Base-by-base conservation (phyloP, 2,329 filamentous ascomycete genomes). In the Curvularia spicifera region DNA sequence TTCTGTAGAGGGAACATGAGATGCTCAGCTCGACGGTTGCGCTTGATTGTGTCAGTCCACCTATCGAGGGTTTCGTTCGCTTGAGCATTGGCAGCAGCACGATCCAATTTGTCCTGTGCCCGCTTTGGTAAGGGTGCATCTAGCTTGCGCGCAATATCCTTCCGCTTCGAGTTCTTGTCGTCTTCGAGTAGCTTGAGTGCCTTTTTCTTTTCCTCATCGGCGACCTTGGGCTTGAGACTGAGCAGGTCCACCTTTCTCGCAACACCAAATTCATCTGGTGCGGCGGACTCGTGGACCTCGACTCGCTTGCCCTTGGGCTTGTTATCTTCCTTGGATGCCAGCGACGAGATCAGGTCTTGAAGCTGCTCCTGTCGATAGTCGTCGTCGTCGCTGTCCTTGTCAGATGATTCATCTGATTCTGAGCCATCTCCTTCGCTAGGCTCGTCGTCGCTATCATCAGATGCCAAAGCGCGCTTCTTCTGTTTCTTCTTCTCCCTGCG, bases 1-100 rank as follows among this genome's bases (percentile, higher is more conserved):
- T 92, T 89, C 2, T 89, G 85, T 0, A 98, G 83, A 5, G 95
- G 95, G 71, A 99, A 99, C 20, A 89, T 83, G 12, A 99, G 82
- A 75, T 97, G 92, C 63, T 98, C 95, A 1, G 94, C 93, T 67
- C 92, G 86, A 59, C 95, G 89, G 76, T 97, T 97, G 31, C 91
- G 87, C 79, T 97, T 96, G 71, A 99, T 93, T 0, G 95, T 98
- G 60, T 97, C 94, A 31, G 89, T 89, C 95, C 95, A 99, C 68
- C 92, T 87, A 63, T 91, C 88, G 26, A 99, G 82, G 0, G 93
- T 94, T 76, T 97, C 89, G 70, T 96, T 97, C 50, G 92, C 93
- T 81, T 97, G 93, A 35, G 93, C 87, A 68, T 93, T 96, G 2
- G 95, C 95, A 24, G 88, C 92, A 51, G 83, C 82, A 51, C 95